Percentiles rank a stretch among this genome's conserved stretches.
phyloP scores from a whole-genome alignment of 208 protist genomes.

The Porcisia deanei region DNA sequence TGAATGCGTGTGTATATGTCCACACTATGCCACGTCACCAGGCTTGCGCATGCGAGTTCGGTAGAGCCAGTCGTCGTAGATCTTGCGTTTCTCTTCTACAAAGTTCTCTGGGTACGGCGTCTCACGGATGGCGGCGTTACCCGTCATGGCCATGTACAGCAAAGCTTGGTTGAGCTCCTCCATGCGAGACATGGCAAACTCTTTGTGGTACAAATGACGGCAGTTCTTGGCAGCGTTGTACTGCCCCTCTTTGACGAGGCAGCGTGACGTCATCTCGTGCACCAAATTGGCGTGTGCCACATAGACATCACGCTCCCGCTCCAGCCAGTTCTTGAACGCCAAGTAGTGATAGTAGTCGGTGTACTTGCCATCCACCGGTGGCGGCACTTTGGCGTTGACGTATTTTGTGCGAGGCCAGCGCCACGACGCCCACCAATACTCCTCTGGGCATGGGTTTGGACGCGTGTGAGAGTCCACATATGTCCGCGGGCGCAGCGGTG shows the following conservation, averaged over 20 bases:
- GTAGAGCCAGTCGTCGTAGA: conserved; percentile 88
- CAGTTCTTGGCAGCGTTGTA: conserved; percentile 92
- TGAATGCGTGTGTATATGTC: background rate
- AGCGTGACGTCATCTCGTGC: conserved; percentile 78
- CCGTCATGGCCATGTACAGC: conserved; percentile 88
- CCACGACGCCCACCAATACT: conserved; percentile 83
- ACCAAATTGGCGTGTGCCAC: conserved; percentile 74
- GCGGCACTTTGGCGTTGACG: conserved; percentile 85
- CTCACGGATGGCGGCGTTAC: conserved; percentile 83
- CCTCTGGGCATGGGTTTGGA: conserved; percentile 82
- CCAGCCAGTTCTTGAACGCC: conserved; percentile 81
- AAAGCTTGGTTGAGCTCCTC: conserved; percentile 83
- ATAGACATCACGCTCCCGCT: conserved; percentile 82
- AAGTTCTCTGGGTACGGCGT: conserved; percentile 85
- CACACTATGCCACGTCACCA: conserved; percentile 49
- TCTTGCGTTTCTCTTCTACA: conserved; percentile 86
- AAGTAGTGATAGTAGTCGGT: conserved; percentile 88
- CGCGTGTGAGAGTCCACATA: conserved; percentile 76
- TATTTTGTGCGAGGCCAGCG: conserved; percentile 80
- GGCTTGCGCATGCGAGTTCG: conserved; percentile 85
- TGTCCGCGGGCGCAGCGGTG: conserved; percentile 58
- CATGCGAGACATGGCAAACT: conserved; percentile 83
- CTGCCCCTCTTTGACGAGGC: conserved; percentile 78
- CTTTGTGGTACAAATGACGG: conserved; percentile 78
- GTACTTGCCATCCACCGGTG: conserved; percentile 80